Conservation (phyloP, 352 stramenopile species). For the Phytophthora pseudosyringae region DNA sequence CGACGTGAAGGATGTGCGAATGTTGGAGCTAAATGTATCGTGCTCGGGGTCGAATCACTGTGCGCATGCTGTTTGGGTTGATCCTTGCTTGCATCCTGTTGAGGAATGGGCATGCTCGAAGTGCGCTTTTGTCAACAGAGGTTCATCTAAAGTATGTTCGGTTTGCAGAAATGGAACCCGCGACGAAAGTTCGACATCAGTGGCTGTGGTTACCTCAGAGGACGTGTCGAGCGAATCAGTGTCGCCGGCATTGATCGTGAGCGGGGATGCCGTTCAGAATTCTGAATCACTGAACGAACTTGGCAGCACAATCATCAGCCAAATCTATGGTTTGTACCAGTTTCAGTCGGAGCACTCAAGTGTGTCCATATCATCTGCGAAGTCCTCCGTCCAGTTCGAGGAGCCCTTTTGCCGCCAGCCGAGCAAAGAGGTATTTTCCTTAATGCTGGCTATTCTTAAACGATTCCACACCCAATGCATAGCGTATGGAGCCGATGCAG, state of each 20-base stretch:
- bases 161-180: conserved; percentile 53
- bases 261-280: conserved; percentile 6
- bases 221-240: background rate
- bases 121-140: conserved; percentile 82
- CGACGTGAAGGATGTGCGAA: conserved; percentile 61
- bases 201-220: background rate
- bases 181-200: conserved; percentile 13
- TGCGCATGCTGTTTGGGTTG: conserved; percentile 82
- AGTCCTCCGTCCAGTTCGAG: conserved; percentile 57
- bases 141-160: conserved; percentile 46
- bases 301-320: conserved; percentile 31
- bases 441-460: conserved; percentile 61
- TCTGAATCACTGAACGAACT: conserved; percentile 24
- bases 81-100: conserved; percentile 69
- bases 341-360: conserved; percentile 16
- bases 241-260: background rate
- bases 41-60: conserved; percentile 82
- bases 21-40: conserved; percentile 75
- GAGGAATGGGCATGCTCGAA: conserved; percentile 76
- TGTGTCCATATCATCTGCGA: conserved; percentile 4
- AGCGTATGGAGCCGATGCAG: background rate
- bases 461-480: conserved; percentile 33
- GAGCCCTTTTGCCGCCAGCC: conserved; percentile 82
- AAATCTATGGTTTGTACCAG: conserved; percentile 45
- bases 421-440: conserved; percentile 52